These are phyloP conservation scores for Claviceps quebecensis DNA, from an alignment of 2,329 filamentous ascomycete species.

Conservation along the genomic window DNA sequence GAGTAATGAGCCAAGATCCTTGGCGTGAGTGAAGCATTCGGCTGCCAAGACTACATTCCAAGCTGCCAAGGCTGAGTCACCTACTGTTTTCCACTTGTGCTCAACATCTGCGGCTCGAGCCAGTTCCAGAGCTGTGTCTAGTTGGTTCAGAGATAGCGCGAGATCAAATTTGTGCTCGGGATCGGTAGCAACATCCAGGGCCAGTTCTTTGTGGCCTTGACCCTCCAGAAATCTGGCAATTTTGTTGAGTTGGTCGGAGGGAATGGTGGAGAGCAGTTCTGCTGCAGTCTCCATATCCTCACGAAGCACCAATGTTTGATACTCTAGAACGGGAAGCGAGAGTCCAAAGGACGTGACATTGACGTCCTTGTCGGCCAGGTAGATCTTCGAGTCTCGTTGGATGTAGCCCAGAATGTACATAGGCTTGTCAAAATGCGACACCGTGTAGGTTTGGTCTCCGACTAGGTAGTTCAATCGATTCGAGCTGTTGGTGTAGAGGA, in stretches of 20 bases:
- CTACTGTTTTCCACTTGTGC: slow-evolving; percentile 97
- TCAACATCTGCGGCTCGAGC: slow-evolving; percentile 74
- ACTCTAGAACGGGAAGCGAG: slow-evolving; percentile 86
- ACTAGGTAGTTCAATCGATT: slow-evolving; percentile 97
- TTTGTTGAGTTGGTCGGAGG: slow-evolving; percentile 91
- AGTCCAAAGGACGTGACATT: slow-evolving; percentile 79
- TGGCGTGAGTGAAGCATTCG: slow-evolving; percentile 84
- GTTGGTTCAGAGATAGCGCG: slow-evolving; percentile 65
- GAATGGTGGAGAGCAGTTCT: slow-evolving; percentile 71
- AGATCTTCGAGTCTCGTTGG: slow-evolving; percentile 85
- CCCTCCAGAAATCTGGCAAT: slow-evolving; percentile 95
- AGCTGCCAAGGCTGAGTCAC: slow-evolving; percentile 70
- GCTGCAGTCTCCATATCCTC: slow-evolving; percentile 85
- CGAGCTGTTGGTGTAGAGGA: slow-evolving; percentile 95
- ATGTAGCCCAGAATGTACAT: slow-evolving; percentile 96
- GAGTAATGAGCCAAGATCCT: slow-evolving; percentile 78
- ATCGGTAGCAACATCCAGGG: slow-evolving; percentile 86
- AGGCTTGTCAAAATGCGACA: slow-evolving; percentile 89
- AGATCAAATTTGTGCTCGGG: slow-evolving; percentile 94
- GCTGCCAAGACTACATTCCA: slow-evolving; percentile 85
- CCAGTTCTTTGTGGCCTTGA: slow-evolving; percentile 91
- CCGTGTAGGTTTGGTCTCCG: slow-evolving; percentile 93
- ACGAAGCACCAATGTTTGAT: slow-evolving; percentile 88
- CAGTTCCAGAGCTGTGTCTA: slow-evolving; percentile 74
- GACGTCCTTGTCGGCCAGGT: slow-evolving; percentile 92